Evolutionary conservation across 202 grass and related monocot genomes (phyloP).

Genomic region (Hordeum pubiflorum): DNA sequence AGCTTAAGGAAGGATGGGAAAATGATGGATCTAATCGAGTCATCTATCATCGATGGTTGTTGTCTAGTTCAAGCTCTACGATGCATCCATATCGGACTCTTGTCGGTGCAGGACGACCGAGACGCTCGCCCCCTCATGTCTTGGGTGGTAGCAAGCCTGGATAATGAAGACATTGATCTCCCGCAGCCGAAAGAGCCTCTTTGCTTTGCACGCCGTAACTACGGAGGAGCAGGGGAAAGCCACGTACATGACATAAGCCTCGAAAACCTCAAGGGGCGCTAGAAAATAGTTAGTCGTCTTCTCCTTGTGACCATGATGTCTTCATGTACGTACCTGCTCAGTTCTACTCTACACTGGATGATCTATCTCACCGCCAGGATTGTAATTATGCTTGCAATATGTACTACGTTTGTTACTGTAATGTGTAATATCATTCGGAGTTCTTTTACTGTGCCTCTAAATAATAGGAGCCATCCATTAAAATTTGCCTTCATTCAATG

Average conservation of each 20-base stretch:
- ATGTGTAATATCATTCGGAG: too few relatives aligned
- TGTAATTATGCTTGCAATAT: background rate
- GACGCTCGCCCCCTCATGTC: constrained; percentile 33
- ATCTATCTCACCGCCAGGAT: background rate
- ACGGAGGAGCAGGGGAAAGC: background rate
- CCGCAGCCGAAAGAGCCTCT: constrained; percentile 17
- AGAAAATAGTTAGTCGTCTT: background rate
- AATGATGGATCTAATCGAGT: constrained; percentile 16
- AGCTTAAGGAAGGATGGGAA: constrained; percentile 36
- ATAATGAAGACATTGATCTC: constrained; percentile 10
- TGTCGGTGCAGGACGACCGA: constrained; percentile 34
- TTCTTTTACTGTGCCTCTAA: too few relatives aligned
- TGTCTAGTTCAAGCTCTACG: background rate
- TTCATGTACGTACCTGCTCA: too few relatives aligned
- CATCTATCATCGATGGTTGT: constrained; percentile 6
- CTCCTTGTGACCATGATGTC: background rate
- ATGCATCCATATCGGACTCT: constrained; percentile 32
- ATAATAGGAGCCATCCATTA: too few relatives aligned
- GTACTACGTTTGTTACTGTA: background rate
- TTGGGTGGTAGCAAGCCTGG: constrained; percentile 27
- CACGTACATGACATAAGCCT: background rate
- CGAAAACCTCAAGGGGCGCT: constrained; percentile 4
- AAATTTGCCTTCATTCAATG: too few relatives aligned
- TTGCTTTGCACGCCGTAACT: background rate
- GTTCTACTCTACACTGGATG: background rate